These are phyloP conservation scores for Erysimum cheiranthoides DNA, from an alignment of 345 rosid genomes.

Conservation along the genomic window DNA sequence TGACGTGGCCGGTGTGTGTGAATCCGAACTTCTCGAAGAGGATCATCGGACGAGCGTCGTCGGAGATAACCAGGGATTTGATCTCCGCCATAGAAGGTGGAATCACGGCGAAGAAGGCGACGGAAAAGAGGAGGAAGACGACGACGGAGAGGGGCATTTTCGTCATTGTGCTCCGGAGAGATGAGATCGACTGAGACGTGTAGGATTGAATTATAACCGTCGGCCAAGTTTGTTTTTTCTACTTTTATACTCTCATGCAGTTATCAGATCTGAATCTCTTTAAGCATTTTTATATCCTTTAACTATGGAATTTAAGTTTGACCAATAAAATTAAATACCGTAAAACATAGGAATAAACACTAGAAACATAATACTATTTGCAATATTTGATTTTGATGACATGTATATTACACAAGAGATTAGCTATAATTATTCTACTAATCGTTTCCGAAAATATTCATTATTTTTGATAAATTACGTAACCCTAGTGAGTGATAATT, in stretches of 20 bases:
- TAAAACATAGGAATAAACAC: too few species aligned
- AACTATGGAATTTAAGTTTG: background rate
- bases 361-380: background rate
- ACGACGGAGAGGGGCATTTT: conserved; percentile 44
- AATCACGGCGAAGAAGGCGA: conserved; percentile 38
- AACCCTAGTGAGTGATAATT: too few species aligned
- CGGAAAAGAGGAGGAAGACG: conserved; percentile 45
- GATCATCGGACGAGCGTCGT: conserved; percentile 89
- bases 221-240: conserved; percentile 21
- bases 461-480: too few species aligned
- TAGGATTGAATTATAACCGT: conserved; percentile 20
- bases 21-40: conserved; percentile 96
- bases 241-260: conserved; percentile 6
- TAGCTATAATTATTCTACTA: too few species aligned
- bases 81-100: conserved; percentile 63
- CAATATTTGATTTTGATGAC: background rate
- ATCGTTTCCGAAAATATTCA: too few species aligned
- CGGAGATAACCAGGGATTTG: conserved; percentile 62
- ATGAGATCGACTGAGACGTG: conserved; percentile 17
- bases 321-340: background rate
- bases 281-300: background rate
- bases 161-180: conserved; percentile 48
- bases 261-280: conserved; percentile 33
- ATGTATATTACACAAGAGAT: too few species aligned
- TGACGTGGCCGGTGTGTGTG: conserved; percentile 80